Base-by-base conservation (phyloP, 2,329 filamentous ascomycete species). In the Periconia sp. region DNA sequence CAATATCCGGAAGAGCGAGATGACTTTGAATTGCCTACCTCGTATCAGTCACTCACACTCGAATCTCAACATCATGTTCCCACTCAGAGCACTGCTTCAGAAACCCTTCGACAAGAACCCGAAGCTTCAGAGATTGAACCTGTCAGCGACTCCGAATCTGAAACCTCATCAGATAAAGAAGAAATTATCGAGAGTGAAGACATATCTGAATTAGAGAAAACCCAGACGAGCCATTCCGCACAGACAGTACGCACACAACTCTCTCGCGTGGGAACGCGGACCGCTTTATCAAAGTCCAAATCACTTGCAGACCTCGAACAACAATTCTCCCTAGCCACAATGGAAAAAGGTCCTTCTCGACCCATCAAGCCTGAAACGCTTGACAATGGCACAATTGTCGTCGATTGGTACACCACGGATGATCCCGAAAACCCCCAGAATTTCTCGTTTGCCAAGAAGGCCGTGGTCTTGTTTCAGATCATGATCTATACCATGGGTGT, bases 401-500 rank as follows among this genome's bases (percentile, higher is more conserved):
- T 79, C 0, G 75, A 77, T 53, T 79, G 76, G 75, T 79, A 78
- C 51, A 70, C 69, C 0, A 76, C 74, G 2, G 70, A 74, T 43
- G 72, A 76, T 40, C 48, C 67, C 0, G 67, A 66, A 1, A 76
- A 77, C 47, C 75, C 74, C 1, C 68, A 75, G 61, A 76, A 77
- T 51, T 77, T 73, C 73, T 53, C 60, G 7, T 62, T 64, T 31
- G 55, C 57, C 18, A 74, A 70, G 55, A 76, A 75, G 46, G 53
- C 58, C 1, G 60, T 76, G 6, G 74, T 75, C 2, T 65, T 73
- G 0, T 47, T 62, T 3, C 69, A 75, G 57, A 77, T 79, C 53
- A 58, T 84, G 5, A 55, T 86, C 82, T 75, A 87, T 82, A 87
- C 85, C 0, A 82, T 86, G 56, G 80, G 83, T 20, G 83, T 83